Evolutionary conservation across 768 basidiomycete genomes (phyloP).

Genomic region (Podaxis carcinomalis): DNA sequence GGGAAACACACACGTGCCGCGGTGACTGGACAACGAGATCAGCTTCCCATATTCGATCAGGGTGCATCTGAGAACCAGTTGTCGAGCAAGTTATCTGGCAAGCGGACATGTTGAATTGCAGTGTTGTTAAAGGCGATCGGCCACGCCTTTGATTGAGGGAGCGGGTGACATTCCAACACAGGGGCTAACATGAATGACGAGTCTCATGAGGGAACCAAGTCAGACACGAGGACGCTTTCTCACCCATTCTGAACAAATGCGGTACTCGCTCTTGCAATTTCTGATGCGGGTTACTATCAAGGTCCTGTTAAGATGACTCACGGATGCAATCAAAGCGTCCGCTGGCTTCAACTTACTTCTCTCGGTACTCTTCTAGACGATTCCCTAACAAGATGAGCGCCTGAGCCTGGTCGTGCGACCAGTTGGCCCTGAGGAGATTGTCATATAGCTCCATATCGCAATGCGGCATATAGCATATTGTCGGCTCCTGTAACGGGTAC

Average conservation of each 20-base stretch:
- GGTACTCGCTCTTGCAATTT: slow-evolving; percentile 50
- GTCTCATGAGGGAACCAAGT: slow-evolving; percentile 11
- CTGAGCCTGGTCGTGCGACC: slow-evolving; percentile 41
- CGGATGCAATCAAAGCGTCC: slow-evolving; percentile 11
- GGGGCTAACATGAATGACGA: slow-evolving; percentile 34
- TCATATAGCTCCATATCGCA: slow-evolving; percentile 74
- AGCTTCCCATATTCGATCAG: not conserved
- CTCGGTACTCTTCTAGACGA: slow-evolving; percentile 59
- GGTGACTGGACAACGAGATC: not conserved
- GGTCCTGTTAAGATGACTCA: slow-evolving; percentile 9
- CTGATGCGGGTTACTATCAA: slow-evolving; percentile 45
- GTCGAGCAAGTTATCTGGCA: not conserved
- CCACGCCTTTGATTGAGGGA: slow-evolving; percentile 47
- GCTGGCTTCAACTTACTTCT: slow-evolving; percentile 42
- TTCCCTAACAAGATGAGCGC: slow-evolving; percentile 62
- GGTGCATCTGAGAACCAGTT: not conserved
- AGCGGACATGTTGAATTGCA: slow-evolving; percentile 44
- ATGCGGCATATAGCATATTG: slow-evolving; percentile 76
- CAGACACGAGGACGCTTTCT: slow-evolving; percentile 20
- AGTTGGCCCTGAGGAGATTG: slow-evolving; percentile 56
- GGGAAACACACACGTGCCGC: not conserved
- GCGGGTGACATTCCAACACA: slow-evolving; percentile 37
- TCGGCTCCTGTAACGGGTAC: slow-evolving; percentile 37
- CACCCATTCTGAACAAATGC: slow-evolving; percentile 50
- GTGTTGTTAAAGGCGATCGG: slow-evolving; percentile 68